Evolutionary conservation across 202 grass and related monocot species (phyloP), one percentile per base, ranked within the genome.

Genomic region (Elaeis oleifera): DNA sequence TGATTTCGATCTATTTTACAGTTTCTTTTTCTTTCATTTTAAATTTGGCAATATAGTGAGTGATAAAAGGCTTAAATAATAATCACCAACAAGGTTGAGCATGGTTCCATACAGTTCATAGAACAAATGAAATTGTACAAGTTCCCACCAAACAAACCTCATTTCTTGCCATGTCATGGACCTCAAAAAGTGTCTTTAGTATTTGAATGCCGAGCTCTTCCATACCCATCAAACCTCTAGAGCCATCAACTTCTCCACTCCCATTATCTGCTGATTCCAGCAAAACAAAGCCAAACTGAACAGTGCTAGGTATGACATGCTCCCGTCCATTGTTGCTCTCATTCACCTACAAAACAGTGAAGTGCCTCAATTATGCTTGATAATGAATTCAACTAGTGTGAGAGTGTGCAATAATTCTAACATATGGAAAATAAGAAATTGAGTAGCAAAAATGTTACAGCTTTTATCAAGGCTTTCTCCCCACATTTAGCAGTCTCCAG

Each of bases 241-340:
- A 56, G 5, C 13, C 28, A 21, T 49, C 75, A 74, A 60, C 69
- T 69, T 77, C 75, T 16, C 20, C 32, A 63, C 7, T 58, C 18
- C 87, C 78, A 26, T 55, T 23, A 76, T 82, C 83, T 50, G 51
- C 71, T 53, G 70, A 71, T 71, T 82, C 83, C 61, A 95, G 74
- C 51, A 95, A 68, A 51, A 80, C 69, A 90, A 90, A 87, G 4
- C 78, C 86, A 54, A 90, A 71, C 50, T 90, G 80, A 59, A 95
- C 90, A 44, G 87, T 87, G 76, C 86, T 80, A 26, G 78, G 86
- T 60, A 95, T 27, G 14, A 87, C 71, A 60, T 95, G 78, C 72
- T 95, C 90, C 75, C 86, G 79, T 23, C 90, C 90, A 72, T 56
- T 56, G 75, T 80, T 76, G 72, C 83, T 80, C 74, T 90, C 83